Base-by-base conservation (phyloP, 345 rosid genomes). In the Eutrema heterophyllum region DNA sequence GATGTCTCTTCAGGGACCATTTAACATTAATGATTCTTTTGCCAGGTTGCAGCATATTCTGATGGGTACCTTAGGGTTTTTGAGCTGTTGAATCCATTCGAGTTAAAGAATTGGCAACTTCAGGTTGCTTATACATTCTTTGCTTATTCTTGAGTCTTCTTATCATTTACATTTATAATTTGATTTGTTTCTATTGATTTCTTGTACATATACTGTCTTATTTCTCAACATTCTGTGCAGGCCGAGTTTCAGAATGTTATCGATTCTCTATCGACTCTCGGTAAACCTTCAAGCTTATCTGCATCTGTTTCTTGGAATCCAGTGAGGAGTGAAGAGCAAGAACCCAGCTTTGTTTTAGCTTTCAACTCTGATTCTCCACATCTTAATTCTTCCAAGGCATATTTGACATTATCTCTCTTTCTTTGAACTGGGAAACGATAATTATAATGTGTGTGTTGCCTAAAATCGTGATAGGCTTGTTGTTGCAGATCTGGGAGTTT, bases 281-380 rank as follows among this genome's bases (percentile, higher is more conserved):
- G 84, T 12, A 87, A 78, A 76, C 88, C 86, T 36, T 78, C 80
- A 16, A 86, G 96, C 82, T 74, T 76, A 46, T 88, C 96, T 16
- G 92, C 96, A 5, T 86, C 93, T 67, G 79, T 92, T 78, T 95
- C 92, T 80, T 95, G 97, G 99, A 95, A 87, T 72, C 87, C 90
- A 24, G 65, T 43, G 33, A 85, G 67, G 72, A 85, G 83, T 78
- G 92, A 84, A 56, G 84, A 76, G 80, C 90, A 86, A 77, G 96
- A 88, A 80, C 78, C 88, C 5, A 87, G 96, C 81, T 95, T 95
- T 86, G 86, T 88, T 81, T 46, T 89, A 77, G 96, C 88, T 68
- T 92, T 88, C 75, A 88, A 86, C 74, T 88, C 97, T 18, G 85
- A 88, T 57, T 82, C 87, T 12, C 86, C 88, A 8, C 86, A 84